phyloP scores from a whole-genome alignment of 1,284 basidiomycete genomes.

The Porogramme epimiltina region DNA sequence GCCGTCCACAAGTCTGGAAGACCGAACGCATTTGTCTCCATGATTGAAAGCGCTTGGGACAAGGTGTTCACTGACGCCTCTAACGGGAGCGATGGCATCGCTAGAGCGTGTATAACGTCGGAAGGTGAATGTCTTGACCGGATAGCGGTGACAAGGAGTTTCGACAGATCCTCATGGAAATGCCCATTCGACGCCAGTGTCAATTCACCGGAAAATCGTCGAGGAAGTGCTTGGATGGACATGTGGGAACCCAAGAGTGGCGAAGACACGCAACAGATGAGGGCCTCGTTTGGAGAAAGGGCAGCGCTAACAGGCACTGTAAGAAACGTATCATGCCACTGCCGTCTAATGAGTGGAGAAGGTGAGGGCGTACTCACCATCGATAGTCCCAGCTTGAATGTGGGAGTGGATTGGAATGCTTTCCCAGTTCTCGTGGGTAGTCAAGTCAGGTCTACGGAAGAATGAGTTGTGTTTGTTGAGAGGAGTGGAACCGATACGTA shows the following conservation, averaged over 20 bases:
- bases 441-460: conserved; percentile 51
- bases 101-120: conserved; percentile 56
- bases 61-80: conserved; percentile 46
- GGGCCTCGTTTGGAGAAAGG: conserved; percentile 57
- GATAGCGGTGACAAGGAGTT: conserved; percentile 43
- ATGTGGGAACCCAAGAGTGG: conserved; percentile 41
- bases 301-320: conserved; percentile 51
- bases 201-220: conserved; percentile 14
- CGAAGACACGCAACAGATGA: conserved; percentile 53
- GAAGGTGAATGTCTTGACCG: conserved; percentile 47
- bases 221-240: conserved; percentile 53
- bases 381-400: conserved; percentile 39
- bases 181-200: conserved; percentile 8
- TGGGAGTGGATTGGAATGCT: conserved; percentile 45
- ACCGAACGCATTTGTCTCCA: conserved; percentile 37
- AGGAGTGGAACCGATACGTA: conserved; percentile 33
- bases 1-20: conserved; percentile 34
- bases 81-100: conserved; percentile 39
- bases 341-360: neutral
- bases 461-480: conserved; percentile 1
- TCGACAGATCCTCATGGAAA: conserved; percentile 19
- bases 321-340: conserved; percentile 1
- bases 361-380: conserved; percentile 24
- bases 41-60: conserved; percentile 41
- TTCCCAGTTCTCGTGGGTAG: conserved; percentile 54